A percentile compares a stretch with the other conserved stretches of the same genome.
These are phyloP conservation scores for Dunaliella sp. DNA, from an alignment of 139 green algal species.

Conservation along the genomic window DNA sequence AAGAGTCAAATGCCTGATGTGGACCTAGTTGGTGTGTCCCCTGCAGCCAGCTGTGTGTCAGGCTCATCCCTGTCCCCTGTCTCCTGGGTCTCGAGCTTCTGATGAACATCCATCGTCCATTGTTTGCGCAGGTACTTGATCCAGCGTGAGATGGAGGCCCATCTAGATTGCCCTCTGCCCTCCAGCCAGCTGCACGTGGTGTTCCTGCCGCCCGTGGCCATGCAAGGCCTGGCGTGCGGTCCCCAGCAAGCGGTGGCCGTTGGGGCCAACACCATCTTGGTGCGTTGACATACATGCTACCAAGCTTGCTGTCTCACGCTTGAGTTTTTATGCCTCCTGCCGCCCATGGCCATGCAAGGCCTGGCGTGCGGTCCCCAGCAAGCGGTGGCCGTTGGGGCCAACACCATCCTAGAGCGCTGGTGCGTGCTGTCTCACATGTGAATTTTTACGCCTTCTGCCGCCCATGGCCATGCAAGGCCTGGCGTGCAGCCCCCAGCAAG, in stretches of 20 bases:
- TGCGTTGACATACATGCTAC: not conserved
- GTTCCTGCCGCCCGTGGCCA: not conserved
- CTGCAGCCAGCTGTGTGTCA: no score
- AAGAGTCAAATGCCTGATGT: no score
- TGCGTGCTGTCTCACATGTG: no score
- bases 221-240: not conserved
- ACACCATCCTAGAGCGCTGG: slow-evolving; percentile 9
- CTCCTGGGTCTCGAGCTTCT: no score
- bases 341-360: not conserved
- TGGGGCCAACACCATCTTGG: not conserved
- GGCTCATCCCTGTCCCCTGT: no score
- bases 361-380: not conserved
- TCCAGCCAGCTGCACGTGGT: not conserved
- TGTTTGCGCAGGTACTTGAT: not conserved
- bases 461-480: not conserved
- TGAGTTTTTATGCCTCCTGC: not conserved
- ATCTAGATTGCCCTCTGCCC: not conserved
- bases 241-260: not conserved
- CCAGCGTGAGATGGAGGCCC: not conserved
- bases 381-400: not conserved
- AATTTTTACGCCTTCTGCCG: no score
- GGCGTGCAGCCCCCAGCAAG: not conserved
- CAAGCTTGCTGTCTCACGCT: not conserved
- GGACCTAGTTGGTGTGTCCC: no score
- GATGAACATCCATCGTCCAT: no score